These are phyloP conservation scores for Populus nigra DNA, from an alignment of 345 rosid species.

Conservation along the genomic window DNA sequence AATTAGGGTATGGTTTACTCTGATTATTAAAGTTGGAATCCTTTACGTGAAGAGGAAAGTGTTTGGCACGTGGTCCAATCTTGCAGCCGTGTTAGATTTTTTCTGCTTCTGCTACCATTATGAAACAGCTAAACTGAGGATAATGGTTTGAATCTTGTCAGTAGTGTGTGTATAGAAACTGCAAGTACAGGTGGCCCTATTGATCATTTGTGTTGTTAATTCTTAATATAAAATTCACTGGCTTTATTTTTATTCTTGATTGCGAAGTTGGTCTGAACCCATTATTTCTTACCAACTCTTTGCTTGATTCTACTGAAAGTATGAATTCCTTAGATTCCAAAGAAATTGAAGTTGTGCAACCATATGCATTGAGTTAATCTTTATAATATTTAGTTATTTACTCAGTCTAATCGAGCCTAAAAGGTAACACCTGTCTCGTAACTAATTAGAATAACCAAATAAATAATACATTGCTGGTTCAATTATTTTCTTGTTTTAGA, in stretches of 20 bases:
- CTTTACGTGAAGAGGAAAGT: not conserved
- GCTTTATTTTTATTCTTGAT: not conserved
- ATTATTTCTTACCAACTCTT: not conserved
- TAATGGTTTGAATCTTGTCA: conserved; percentile 7
- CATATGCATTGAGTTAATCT: not conserved
- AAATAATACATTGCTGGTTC: not conserved
- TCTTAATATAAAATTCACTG: not conserved
- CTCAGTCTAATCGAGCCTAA: not conserved
- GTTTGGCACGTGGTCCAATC: conserved; percentile 2
- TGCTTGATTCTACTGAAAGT: not conserved
- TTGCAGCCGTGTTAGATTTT: not conserved
- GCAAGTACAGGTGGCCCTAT: conserved; percentile 12
- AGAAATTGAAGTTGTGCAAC: not conserved
- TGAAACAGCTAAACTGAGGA: not conserved
- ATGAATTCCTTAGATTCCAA: not conserved
- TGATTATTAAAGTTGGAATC: not conserved
- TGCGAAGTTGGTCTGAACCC: not conserved
- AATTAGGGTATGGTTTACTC: not conserved
- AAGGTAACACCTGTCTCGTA: not conserved
- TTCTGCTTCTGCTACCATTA: not conserved
- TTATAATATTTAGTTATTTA: not conserved
- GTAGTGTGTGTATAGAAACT: not conserved
- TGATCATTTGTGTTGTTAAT: not conserved
- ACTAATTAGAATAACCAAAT: not conserved
- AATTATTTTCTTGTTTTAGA: not conserved